Evolutionary conservation across 2,329 filamentous ascomycete species (phyloP).

Genomic region (Trichoderma pleuroti): DNA sequence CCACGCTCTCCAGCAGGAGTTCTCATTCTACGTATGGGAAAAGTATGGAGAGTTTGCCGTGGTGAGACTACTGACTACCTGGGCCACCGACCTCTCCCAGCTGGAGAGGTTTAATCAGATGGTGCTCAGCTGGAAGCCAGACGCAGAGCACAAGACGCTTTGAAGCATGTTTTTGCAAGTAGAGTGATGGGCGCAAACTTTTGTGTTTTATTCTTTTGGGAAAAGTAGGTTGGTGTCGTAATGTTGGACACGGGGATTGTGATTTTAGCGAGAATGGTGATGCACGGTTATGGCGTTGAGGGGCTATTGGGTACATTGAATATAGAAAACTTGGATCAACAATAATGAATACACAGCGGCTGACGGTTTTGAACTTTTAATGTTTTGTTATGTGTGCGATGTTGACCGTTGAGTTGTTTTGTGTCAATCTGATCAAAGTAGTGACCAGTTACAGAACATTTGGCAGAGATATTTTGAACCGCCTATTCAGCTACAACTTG

Average conservation of each 20-base stretch:
- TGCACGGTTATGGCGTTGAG: conserved; percentile 4
- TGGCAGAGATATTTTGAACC: background rate
- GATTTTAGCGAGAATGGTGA: conserved; percentile 2
- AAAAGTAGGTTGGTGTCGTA: background rate
- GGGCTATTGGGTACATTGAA: background rate
- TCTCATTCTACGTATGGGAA: conserved; percentile 49
- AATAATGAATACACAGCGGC: background rate
- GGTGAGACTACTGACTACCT: conserved; percentile 47
- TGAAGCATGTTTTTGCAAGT: background rate
- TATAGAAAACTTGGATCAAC: background rate
- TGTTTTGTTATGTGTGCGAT: background rate
- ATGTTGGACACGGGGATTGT: background rate
- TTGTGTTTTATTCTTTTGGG: background rate
- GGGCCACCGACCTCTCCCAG: conserved; percentile 45
- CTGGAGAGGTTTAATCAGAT: conserved; percentile 37
- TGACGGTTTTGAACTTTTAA: background rate
- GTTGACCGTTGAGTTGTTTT: background rate
- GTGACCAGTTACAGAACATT: background rate
- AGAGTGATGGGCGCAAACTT: background rate
- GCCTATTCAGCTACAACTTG: background rate
- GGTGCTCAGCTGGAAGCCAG: conserved; percentile 26
- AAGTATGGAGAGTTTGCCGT: conserved; percentile 38
- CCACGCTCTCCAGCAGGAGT: conserved; percentile 39
- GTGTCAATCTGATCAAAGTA: background rate
- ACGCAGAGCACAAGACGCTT: background rate